Evolutionary conservation across 352 stramenopile genomes (phyloP), one percentile per base, ranked within the genome.

Genomic region (Phytophthora capsici): DNA sequence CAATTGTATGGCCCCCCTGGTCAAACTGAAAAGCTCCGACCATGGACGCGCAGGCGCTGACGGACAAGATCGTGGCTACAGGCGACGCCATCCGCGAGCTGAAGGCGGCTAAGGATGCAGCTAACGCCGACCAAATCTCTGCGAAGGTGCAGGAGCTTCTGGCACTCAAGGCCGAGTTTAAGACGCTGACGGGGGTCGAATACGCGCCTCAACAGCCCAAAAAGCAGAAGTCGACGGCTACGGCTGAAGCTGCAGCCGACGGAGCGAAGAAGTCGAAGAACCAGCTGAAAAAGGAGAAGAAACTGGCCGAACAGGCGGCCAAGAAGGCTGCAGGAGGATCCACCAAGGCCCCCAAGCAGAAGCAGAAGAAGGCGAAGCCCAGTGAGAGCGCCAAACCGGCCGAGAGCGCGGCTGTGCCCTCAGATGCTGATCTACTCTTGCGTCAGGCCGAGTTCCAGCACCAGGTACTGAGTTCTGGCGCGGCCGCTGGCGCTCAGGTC

Each of bases 211-310:
- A 58, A 30, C 34, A 68, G 3, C 44, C 78, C 57, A 83, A 80
- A 62, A 72, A 83, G 56, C 59, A 72, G 25, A 73, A 74, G 69
- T 66, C 78, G 63, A 60, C 55, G 7, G 17, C 56, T 9, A 6
- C 56, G 22, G 48, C 44, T 13, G 66, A 55, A 1, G 32, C 36
- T n/a, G 45, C 47, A 1, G 68, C 52, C 6, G 69, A 68, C 2
- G 75, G 66, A 7, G 69, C 47, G 28, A 75, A 60, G 38, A 94
- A 91, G 63, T 93, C 85, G 49, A 95, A 95, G 80, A 95, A 72
- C 56, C 85, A 94, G 69, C 63, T 95, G 20, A 95, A 95, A 69
- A 94, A 95, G 69, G 84, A 95, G 65, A 95, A 94, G 75, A 95
- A 95, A 57, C 57, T 91, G 20, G 85, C 82, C 0, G 84, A 93